These are phyloP conservation scores for Lasiodiplodia sp. DNA, from an alignment of 2,329 filamentous ascomycete genomes.

Conservation along the genomic window DNA sequence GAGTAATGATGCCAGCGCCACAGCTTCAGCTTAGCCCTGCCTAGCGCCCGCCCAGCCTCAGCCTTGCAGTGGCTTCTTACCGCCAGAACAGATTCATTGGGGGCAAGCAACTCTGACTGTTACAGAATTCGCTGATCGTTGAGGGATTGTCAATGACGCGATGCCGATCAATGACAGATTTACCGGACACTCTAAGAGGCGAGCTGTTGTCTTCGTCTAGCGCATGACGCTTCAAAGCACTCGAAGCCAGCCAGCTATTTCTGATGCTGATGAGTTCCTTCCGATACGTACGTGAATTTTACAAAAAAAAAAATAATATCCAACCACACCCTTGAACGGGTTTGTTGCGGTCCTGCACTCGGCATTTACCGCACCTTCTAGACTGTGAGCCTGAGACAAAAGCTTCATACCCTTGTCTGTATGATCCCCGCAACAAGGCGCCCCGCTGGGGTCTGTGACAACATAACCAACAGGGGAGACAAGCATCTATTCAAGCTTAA, in stretches of 20 bases:
- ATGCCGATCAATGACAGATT: constrained; percentile 6
- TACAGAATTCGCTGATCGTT: neutral
- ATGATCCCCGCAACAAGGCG: neutral
- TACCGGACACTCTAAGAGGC: neutral
- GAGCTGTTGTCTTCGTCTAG: neutral
- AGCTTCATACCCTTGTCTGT: neutral
- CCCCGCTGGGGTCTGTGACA: neutral
- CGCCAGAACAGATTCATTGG: neutral
- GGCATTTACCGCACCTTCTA: neutral
- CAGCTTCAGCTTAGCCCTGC: constrained; percentile 9
- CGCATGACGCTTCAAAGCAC: no score
- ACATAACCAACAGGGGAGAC: constrained; percentile 1
- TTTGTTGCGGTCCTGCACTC: neutral
- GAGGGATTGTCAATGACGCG: neutral
- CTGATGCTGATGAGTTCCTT: neutral
- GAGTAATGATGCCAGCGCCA: constrained; percentile 15
- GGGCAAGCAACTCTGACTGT: neutral
- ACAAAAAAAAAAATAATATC: neutral
- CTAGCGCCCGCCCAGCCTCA: constrained; percentile 18
- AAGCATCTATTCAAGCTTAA: constrained; percentile 26
- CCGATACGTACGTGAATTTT: neutral
- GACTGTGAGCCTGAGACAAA: neutral
- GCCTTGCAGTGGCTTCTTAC: neutral
- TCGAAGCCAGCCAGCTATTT: neutral
- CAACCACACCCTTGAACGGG: neutral